phyloP scores from a whole-genome alignment of 176 grass and related monocot genomes.

The Dactylis glomerata region DNA sequence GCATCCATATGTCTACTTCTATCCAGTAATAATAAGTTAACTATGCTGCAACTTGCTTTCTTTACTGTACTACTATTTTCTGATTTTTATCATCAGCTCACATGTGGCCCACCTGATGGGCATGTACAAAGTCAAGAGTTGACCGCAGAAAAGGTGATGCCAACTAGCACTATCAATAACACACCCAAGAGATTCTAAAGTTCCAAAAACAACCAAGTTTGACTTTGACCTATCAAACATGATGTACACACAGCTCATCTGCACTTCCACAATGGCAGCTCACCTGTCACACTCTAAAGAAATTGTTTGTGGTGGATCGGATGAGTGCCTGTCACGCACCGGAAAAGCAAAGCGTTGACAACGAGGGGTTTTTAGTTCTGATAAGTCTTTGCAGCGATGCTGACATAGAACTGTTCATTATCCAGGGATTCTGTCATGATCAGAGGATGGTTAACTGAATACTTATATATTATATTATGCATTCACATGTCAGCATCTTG shows the following conservation, averaged over 20 bases:
- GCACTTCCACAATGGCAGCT: conserved; percentile 16
- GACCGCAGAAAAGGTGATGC: conserved; percentile 12
- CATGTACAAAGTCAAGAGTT: not conserved
- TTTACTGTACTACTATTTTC: not conserved
- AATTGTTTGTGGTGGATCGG: conserved; percentile 27
- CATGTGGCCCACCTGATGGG: not conserved
- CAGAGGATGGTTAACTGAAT: not conserved
- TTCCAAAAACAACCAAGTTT: not conserved
- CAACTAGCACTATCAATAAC: conserved; percentile 21
- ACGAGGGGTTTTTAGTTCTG: not conserved
- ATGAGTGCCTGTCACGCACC: not conserved
- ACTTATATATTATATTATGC: not conserved
- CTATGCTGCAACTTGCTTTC: not conserved
- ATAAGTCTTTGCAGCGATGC: conserved; percentile 35
- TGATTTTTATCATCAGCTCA: conserved; percentile 8
- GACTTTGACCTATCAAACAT: conserved; percentile 5
- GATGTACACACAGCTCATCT: not conserved
- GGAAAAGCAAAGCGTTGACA: conserved; percentile 30
- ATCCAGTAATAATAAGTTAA: not conserved
- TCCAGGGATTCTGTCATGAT: conserved; percentile 1
- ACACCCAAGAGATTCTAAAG: not conserved
- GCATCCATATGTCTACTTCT: too few relatives aligned
- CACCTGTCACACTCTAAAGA: conserved; percentile 32
- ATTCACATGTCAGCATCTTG: not conserved
- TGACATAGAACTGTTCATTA: not conserved